Conservation (phyloP, 768 basidiomycete genomes). For the Calocybe cyanea region DNA sequence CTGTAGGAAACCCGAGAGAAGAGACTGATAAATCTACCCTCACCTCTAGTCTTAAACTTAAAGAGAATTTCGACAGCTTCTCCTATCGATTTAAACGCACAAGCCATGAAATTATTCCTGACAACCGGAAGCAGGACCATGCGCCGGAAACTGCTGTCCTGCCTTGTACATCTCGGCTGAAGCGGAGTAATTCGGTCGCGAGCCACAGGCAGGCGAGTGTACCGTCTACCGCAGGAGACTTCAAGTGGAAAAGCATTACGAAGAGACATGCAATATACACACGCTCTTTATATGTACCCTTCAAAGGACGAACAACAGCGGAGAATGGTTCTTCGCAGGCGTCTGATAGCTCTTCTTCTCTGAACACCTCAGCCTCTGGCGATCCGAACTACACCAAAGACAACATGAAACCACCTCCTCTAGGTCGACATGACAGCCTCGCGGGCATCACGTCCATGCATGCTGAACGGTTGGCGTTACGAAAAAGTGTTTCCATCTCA, state of each 20-base stretch:
- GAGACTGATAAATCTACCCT: constrained; percentile 1
- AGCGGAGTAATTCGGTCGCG: constrained; percentile 22
- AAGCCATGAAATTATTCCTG: constrained; percentile 12
- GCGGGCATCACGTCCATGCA: constrained; percentile 11
- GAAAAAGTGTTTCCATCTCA: constrained; percentile 4
- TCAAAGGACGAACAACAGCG: constrained; percentile 13
- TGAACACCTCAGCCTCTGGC: neutral
- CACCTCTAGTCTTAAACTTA: neutral
- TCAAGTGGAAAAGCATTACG: constrained; percentile 9
- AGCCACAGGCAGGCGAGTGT: constrained; percentile 9
- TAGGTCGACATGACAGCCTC: neutral
- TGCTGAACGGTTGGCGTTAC: neutral
- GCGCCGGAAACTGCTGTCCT: constrained; percentile 6
- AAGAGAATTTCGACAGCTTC: neutral
- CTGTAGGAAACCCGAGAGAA: neutral
- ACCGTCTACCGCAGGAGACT: constrained; percentile 5
- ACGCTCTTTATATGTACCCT: constrained; percentile 23
- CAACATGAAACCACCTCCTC: neutral
- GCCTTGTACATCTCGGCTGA: constrained; percentile 20
- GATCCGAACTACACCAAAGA: neutral
- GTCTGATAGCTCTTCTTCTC: neutral
- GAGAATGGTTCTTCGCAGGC: neutral
- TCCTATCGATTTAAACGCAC: constrained; percentile 12
- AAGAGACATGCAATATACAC: constrained; percentile 39
- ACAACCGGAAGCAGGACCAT: constrained; percentile 7